Evolutionary conservation across 1,284 basidiomycete genomes (phyloP), one percentile per base, ranked within the genome.

Genomic region (Dichomitus squalens): DNA sequence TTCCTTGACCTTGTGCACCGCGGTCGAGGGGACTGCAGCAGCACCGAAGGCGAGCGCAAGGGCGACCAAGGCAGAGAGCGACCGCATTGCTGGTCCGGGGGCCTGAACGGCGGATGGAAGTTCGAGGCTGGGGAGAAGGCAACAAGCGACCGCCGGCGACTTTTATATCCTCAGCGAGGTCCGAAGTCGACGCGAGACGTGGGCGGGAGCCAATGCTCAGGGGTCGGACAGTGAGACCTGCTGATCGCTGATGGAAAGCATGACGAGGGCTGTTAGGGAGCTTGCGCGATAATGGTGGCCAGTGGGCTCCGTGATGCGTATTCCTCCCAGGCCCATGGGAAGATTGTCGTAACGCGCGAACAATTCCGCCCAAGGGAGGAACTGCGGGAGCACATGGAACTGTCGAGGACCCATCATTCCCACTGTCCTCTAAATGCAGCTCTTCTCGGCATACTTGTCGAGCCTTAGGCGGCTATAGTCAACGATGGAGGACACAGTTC

Each of bases 1-100:
- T 62, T 80, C 77, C 67, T 80, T 80, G 64, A 80, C 63, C 55
- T 66, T 72, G 58, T 65, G 63, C 21, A 55, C 47, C 38, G 52
- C 43, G 44, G 54, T 57, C 31, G 64, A 57, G n/a, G 69, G 69
- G 12, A 67, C 56, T 4, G 70, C 70, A 41, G 36, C 41, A 2
- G 58, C 61, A n/a, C 60, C 41, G 11, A 56, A 47, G 50, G 56
- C 59, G 43, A 70, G 60, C 35, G 66, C 60, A 46, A 71, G 49
- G 18, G 60, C 48, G 51, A 65, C 41, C 60, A 61, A 64, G 51
- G 59, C 44, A 48, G 65, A 58, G 34, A 64, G 55, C 31, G 64
- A 58, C 64, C 60, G 65, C 66, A 67, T 69, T 41, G 41, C 52
- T 55, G 53, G 33, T 18, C 48, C 52, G 48, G 34, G 41, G 21